Evolutionary conservation across 2,329 filamentous ascomycete species (phyloP).

Genomic region (Corynespora cassiicola): DNA sequence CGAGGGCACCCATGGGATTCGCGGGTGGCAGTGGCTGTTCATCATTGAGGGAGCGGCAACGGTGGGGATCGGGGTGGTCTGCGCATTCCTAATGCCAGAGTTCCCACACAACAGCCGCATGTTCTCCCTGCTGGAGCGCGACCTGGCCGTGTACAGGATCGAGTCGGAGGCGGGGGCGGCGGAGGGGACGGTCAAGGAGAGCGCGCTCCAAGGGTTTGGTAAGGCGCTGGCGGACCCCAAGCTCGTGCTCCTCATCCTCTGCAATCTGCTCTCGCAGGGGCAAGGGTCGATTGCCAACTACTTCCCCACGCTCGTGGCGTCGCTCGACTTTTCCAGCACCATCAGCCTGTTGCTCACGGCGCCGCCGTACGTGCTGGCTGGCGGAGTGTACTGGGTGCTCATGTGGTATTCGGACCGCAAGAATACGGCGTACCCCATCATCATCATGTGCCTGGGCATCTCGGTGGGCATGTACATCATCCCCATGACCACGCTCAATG

Average conservation of each 20-base stretch:
- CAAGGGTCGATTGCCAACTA: slow-evolving; percentile 58
- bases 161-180: slow-evolving; percentile 24
- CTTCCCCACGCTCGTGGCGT: slow-evolving; percentile 61
- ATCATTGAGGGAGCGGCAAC: slow-evolving; percentile 24
- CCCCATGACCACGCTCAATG: slow-evolving; percentile 36
- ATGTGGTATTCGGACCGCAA: slow-evolving; percentile 53
- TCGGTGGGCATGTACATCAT: slow-evolving; percentile 44
- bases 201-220: slow-evolving; percentile 57
- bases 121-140: slow-evolving; percentile 16
- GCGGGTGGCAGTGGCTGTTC: slow-evolving; percentile 36
- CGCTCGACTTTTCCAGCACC: slow-evolving; percentile 61
- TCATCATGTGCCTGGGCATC: slow-evolving; percentile 46
- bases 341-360: slow-evolving; percentile 63
- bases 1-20: slow-evolving; percentile 26
- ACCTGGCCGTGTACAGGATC: slow-evolving; percentile 26
- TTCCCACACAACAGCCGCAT: slow-evolving; percentile 24
- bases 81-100: slow-evolving; percentile 26
- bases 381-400: slow-evolving; percentile 53
- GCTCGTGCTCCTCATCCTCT: slow-evolving; percentile 67
- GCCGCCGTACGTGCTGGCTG: slow-evolving; percentile 62
- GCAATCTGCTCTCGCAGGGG: slow-evolving; percentile 64
- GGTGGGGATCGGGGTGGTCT: slow-evolving; percentile 22
- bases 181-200: slow-evolving; percentile 42
- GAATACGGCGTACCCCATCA: slow-evolving; percentile 49
- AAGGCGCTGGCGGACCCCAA: slow-evolving; percentile 65